Evolutionary conservation across 148 eudicot genomes (phyloP).

Genomic region (Agrostemma githago): DNA sequence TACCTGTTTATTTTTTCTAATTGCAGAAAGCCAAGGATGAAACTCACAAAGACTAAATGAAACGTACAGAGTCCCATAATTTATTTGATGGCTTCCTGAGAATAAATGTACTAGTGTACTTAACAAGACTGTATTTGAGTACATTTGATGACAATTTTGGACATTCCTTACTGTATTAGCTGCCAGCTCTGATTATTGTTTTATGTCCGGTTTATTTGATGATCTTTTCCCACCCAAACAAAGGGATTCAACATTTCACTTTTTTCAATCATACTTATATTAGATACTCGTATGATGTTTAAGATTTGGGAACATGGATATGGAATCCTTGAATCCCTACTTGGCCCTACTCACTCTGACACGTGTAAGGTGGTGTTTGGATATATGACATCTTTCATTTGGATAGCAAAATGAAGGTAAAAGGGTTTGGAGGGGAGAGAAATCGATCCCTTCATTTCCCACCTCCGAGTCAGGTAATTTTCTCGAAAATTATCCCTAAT

Average conservation of each 20-base stretch:
- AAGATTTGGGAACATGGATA: background rate
- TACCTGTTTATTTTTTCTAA: background rate
- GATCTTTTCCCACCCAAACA: background rate
- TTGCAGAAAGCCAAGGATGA: slow-evolving; percentile 37
- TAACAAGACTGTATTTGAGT: background rate
- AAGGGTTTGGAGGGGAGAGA: too few species aligned
- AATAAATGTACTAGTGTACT: slow-evolving; percentile 11
- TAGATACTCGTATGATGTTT: background rate
- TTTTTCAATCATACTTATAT: background rate
- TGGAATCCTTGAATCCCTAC: background rate
- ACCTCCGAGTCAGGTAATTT: too few species aligned
- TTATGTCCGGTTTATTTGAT: background rate
- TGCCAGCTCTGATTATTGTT: background rate
- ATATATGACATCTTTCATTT: too few species aligned
- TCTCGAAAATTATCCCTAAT: too few species aligned
- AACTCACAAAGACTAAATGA: slow-evolving; percentile 25
- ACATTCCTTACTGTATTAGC: background rate
- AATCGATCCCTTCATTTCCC: too few species aligned
- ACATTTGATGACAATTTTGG: background rate
- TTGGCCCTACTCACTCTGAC: background rate
- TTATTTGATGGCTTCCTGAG: slow-evolving; percentile 6
- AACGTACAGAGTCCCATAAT: slow-evolving; percentile 8
- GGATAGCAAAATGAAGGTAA: too few species aligned
- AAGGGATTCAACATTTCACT: background rate
- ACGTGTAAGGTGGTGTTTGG: too few species aligned